These are phyloP conservation scores for Lachancea cidri DNA, from an alignment of 805 yeast genomes.

Conservation along the genomic window DNA sequence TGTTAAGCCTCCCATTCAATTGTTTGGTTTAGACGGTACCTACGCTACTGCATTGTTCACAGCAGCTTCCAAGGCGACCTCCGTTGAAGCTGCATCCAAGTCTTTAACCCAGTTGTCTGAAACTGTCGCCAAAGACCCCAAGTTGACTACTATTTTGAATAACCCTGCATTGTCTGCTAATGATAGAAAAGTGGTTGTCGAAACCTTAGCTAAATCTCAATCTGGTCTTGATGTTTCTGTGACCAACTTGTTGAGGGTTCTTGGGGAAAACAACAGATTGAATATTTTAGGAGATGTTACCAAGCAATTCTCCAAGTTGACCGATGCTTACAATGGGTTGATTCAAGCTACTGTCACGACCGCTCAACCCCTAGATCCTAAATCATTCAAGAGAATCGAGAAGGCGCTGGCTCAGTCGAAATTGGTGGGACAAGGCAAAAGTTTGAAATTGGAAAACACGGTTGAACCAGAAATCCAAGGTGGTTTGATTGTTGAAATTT, in stretches of 20 bases:
- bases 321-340: slow-evolving; percentile 85
- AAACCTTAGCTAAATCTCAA: slow-evolving; percentile 44
- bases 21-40: slow-evolving; percentile 94
- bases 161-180: slow-evolving; percentile 80
- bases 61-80: slow-evolving; percentile 80
- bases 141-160: slow-evolving; percentile 53
- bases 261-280: slow-evolving; percentile 94
- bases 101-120: slow-evolving; percentile 53
- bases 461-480: slow-evolving; percentile 91
- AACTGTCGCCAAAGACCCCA: slow-evolving; percentile 56
- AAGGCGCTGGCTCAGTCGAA: slow-evolving; percentile 70
- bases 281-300: slow-evolving; percentile 58
- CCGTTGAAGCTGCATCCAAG: slow-evolving; percentile 63
- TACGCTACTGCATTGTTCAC: slow-evolving; percentile 92
- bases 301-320: slow-evolving; percentile 67
- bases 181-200: slow-evolving; percentile 70
- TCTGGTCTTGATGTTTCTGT: slow-evolving; percentile 62
- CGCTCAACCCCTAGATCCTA: slow-evolving; percentile 76
- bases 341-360: slow-evolving; percentile 92
- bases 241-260: slow-evolving; percentile 71
- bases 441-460: slow-evolving; percentile 74
- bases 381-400: slow-evolving; percentile 71
- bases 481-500: slow-evolving; percentile 92
- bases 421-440: slow-evolving; percentile 80
- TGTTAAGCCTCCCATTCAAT: slow-evolving; percentile 84